These are phyloP conservation scores for Oemleria cerasiformis DNA, from an alignment of 306 rosid genomes.

Conservation along the genomic window DNA sequence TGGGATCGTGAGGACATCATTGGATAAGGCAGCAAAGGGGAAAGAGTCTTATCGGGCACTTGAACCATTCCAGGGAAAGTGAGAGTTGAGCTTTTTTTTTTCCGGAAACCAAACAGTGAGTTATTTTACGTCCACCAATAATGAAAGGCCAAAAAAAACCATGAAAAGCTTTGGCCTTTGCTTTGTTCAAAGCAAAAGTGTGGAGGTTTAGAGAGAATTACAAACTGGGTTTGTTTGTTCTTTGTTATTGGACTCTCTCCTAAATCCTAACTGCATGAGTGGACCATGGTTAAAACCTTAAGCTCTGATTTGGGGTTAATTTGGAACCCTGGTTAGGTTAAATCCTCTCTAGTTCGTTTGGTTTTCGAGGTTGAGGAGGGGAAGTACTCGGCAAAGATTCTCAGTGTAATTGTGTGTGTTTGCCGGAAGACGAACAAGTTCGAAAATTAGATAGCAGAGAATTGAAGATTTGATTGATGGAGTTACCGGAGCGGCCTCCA, in stretches of 20 bases:
- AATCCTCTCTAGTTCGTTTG: background rate
- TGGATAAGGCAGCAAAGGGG: conserved; percentile 22
- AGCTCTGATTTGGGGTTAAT: conserved; percentile 21
- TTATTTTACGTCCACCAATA: conserved; percentile 26
- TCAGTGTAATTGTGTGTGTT: conserved; percentile 8
- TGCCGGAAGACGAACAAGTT: no score
- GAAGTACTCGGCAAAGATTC: conserved; percentile 51
- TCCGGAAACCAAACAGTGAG: conserved; percentile 30
- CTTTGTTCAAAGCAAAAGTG: background rate
- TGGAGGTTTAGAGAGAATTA: background rate
- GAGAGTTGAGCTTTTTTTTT: conserved; percentile 18
- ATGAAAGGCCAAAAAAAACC: conserved; percentile 4
- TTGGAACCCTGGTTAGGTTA: conserved; percentile 33
- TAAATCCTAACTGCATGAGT: conserved; percentile 31
- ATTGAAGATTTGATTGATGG: no score
- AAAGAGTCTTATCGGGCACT: conserved; percentile 18
- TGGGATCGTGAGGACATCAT: conserved; percentile 32
- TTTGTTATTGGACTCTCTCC: conserved; percentile 15
- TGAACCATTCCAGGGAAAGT: conserved; percentile 40
- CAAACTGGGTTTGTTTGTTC: conserved; percentile 13
- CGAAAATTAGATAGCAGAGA: no score
- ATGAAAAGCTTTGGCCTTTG: background rate
- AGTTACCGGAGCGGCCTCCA: no score
- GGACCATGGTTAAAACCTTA: conserved; percentile 41
- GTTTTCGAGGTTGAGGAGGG: conserved; percentile 30